Percentiles rank a stretch among this genome's conserved stretches.
Evolutionary conservation across 2,329 filamentous ascomycete genomes (phyloP).

Genomic region (Calonectria honghensis): DNA sequence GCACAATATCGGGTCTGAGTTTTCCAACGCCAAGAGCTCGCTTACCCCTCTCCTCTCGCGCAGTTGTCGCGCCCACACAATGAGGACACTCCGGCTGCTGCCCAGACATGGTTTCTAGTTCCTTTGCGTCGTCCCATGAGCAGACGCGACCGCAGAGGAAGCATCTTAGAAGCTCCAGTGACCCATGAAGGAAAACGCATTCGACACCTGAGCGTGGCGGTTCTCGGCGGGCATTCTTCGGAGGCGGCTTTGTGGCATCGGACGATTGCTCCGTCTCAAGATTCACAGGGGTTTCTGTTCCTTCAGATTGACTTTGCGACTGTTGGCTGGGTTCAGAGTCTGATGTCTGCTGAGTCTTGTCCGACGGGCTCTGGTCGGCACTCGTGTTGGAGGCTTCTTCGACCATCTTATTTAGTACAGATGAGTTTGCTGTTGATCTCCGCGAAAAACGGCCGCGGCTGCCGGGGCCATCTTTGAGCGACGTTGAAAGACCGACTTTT

Average conservation of each 20-base stretch:
- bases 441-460: conserved; percentile 76
- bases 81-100: conserved; percentile 80
- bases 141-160: conserved; percentile 75
- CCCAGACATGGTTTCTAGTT: conserved; percentile 75
- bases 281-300: conserved; percentile 36
- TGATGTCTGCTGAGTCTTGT: conserved; percentile 46
- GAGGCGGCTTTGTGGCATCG: conserved; percentile 44
- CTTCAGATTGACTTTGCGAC: conserved; percentile 45
- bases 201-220: conserved; percentile 69
- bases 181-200: conserved; percentile 83
- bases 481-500: conserved; percentile 79
- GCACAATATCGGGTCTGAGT: conserved; percentile 82
- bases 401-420: conserved; percentile 62
- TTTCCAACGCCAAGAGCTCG: conserved; percentile 80
- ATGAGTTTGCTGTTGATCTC: conserved; percentile 62
- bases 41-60: conserved; percentile 79
- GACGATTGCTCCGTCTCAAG: conserved; percentile 48
- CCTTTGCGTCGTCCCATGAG: conserved; percentile 75
- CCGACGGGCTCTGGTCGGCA: conserved; percentile 47
- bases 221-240: conserved; percentile 54
- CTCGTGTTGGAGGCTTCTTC: conserved; percentile 56
- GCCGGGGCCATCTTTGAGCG: conserved; percentile 77
- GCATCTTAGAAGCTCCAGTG: conserved; percentile 79
- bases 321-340: conserved; percentile 49
- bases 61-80: conserved; percentile 77